phyloP scores from a whole-genome alignment of 768 basidiomycete genomes.

The Leccinum ochraceum region DNA sequence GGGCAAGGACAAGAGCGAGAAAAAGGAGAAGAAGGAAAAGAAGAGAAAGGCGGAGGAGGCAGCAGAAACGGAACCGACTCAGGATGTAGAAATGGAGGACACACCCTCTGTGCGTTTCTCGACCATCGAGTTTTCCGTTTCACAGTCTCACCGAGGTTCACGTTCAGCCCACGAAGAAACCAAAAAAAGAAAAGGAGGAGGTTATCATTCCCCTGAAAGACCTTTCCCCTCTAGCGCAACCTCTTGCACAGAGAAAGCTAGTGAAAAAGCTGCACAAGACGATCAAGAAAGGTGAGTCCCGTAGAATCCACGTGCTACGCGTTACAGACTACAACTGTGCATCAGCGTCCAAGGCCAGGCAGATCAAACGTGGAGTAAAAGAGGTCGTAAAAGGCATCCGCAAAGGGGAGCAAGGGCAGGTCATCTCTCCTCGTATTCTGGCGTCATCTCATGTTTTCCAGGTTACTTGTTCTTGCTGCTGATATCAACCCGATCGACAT shows the following conservation, averaged over 20 bases:
- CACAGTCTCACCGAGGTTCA: constrained; percentile 15
- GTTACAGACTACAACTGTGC: neutral
- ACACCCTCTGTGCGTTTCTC: constrained; percentile 32
- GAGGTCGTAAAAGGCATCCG: constrained; percentile 97
- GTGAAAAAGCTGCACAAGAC: constrained; percentile 93
- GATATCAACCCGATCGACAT: constrained; percentile 99
- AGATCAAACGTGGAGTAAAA: constrained; percentile 97
- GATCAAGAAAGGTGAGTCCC: constrained; percentile 76
- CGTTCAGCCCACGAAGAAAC: constrained; percentile 52
- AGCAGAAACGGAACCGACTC: constrained; percentile 22
- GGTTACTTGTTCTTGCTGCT: constrained; percentile 88
- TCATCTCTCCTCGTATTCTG: constrained; percentile 12
- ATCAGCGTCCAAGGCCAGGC: constrained; percentile 88
- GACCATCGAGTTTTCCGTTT: constrained; percentile 30
- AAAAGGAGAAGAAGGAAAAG: constrained; percentile 76
- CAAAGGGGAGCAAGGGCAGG: constrained; percentile 95
- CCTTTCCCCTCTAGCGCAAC: constrained; percentile 91
- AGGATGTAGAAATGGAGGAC: constrained; percentile 54
- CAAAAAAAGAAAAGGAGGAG: constrained; percentile 61
- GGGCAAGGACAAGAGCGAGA: constrained; percentile 77
- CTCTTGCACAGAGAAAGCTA: constrained; percentile 91
- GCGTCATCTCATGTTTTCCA: constrained; percentile 31
- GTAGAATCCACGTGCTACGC: neutral
- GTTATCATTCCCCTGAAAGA: constrained; percentile 73
- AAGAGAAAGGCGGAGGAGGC: constrained; percentile 52